Base-by-base conservation (phyloP, 441 rosid species). In the Sinapis alba region DNA sequence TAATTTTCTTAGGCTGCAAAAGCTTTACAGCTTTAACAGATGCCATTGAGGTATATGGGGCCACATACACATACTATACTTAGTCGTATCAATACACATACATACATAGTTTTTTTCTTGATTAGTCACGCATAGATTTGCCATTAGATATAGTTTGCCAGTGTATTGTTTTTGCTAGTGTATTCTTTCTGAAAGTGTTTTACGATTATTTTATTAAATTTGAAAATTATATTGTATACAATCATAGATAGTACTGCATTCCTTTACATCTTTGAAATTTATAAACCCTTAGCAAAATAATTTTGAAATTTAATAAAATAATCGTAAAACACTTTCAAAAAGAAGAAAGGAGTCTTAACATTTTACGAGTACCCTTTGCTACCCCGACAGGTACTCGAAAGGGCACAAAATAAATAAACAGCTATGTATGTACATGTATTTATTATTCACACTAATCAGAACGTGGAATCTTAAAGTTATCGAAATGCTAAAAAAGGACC, bases 391-490 rank as follows among this genome's bases (percentile, higher is more conserved):
- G 64, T 53, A 71, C 73, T 67, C 69, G 61, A 72, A 78, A 72
- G 77, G 81, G 54, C 81, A 78, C 11, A 4, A 15, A 41, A 26
- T 26, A 41, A 19, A 59, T 26, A 61, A 75, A 51, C 60, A 51
- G 19, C 5, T 51, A 51, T 8, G 57, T 51, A 50, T 50, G 56
- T 50, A 50, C 27, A 13, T 11, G 15, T 56, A 16, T 50, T 7
- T 45, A 9, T 41, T 1, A 9, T 5, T 34, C 45, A 68, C 32
- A 21, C 51, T 47, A 36, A 62, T 69, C 19, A 65, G 63, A 18
- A 71, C 72, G 67, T 58, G 80, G 72, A 71, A 71, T 71, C 76
- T 77, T 54, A 77, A 71, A 71, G 63, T 71, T 65, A 77, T 77
- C 72, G 80, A 65, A 77, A 77, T 58, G 5, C 50, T 65, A 1